phyloP scores from a whole-genome alignment of 495 filamentous ascomycete genomes.

The Chlorociboria aeruginascens region DNA sequence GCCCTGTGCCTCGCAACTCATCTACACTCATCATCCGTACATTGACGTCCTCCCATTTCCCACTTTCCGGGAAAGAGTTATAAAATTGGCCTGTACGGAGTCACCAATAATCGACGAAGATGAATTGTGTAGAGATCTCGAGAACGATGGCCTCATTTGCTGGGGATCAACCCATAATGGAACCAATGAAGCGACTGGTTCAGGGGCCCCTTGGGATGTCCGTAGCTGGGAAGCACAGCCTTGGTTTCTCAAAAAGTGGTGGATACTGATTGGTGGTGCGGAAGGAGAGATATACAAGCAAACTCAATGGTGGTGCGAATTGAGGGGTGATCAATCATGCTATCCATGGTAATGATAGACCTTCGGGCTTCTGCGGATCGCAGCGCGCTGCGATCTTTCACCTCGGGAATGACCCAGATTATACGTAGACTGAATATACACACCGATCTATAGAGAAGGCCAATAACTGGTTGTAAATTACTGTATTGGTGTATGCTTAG shows the following conservation, averaged over 20 bases:
- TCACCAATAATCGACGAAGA: conserved; percentile 11
- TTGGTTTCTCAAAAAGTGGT: conserved; percentile 29
- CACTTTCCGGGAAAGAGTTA: conserved; percentile 3
- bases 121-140: conserved; percentile 15
- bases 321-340: background rate
- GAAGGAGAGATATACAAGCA: conserved; percentile 3
- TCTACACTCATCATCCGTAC: conserved; percentile 1
- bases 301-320: conserved; percentile 4
- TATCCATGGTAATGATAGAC: background rate
- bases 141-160: conserved; percentile 16
- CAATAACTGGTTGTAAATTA: no score
- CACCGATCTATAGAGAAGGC: no score
- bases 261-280: conserved; percentile 13
- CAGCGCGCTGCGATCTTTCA: no score
- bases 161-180: conserved; percentile 12
- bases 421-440: no score
- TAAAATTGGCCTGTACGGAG: conserved; percentile 1
- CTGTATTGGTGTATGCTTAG: no score
- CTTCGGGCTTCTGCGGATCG: no score
- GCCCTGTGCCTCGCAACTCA: conserved; percentile 1
- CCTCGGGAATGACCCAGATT: no score
- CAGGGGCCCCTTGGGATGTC: conserved; percentile 21
- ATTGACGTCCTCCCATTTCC: conserved; percentile 7
- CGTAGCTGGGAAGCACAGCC: conserved; percentile 25
- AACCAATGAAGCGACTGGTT: background rate